Base-by-base conservation (phyloP, 2,329 filamentous ascomycete genomes). In the Scorias spongiosa region DNA sequence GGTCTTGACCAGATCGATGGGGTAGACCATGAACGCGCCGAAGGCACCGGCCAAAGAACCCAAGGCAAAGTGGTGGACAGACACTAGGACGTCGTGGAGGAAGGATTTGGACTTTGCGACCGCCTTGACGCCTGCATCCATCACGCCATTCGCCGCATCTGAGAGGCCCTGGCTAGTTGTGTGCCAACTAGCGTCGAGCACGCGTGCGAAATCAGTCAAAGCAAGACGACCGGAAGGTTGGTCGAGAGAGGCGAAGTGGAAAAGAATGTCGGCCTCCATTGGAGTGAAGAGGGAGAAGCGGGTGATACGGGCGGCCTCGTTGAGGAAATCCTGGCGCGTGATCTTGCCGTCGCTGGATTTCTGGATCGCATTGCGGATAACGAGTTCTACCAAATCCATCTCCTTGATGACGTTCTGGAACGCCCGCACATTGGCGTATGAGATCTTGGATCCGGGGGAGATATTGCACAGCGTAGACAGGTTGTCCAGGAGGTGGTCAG, bases 11-110 rank as follows among this genome's bases (percentile, higher is more conserved):
- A 98, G 69, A 68, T 98, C 91, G 59, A 98, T 96, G 18, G 91
- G 91, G 63, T 98, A 98, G 43, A 98, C 91, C 86, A 98, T 95
- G 63, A 98, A 96, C 10, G 91, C 91, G 62, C 91, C 91, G 60
- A 98, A 98, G 9, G 91, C 91, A 65, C 91, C 91, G 7, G 91
- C 91, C 53, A 94, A 54, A 61, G 84, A 87, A 47, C 91, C 91
- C 6, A 98, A 76, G 2, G 70, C 78, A 61, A 98, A 98, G 70
- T 93, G 88, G 64, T 95, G 93, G 2, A 72, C 76, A 1, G 88
- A 93, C 59, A 88, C 83, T 11, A 84, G 64, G 29, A 86, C 60
- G 44, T 75, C 68, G 49, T 78, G 67, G 12, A 93, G 53, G 48
- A 87, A 54, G 47, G 72, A 67, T 54, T 72, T 67, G 10, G 74